Percentiles rank a stretch among this genome's conserved stretches.
Evolutionary conservation across 768 basidiomycete species (phyloP).

Genomic region (Porpolomopsis calyptriformis): DNA sequence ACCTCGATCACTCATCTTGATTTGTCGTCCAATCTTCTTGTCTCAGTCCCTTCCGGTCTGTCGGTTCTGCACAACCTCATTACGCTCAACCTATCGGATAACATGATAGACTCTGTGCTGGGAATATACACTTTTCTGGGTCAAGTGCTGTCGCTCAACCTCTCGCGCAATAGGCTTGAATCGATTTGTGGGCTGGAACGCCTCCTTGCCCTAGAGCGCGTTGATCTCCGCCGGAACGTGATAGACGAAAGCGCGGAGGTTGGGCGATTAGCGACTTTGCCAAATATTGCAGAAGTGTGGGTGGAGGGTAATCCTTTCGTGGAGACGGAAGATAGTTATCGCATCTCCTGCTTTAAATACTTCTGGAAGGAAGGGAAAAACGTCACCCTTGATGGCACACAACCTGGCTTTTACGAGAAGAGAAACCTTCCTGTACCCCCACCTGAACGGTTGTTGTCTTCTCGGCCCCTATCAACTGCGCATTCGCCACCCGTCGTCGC

Average conservation of each 20-base stretch:
- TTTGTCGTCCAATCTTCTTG: conserved; percentile 82
- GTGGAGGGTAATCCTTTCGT: conserved; percentile 76
- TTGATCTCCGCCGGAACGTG: conserved; percentile 74
- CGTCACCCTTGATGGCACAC: conserved; percentile 64
- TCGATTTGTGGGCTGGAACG: conserved; percentile 94
- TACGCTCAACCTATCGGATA: conserved; percentile 92
- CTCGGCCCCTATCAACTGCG: conserved; percentile 36
- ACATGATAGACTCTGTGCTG: conserved; percentile 94
- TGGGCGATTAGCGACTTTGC: conserved; percentile 68
- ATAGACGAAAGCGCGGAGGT: conserved; percentile 80
- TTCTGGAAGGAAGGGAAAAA: conserved; percentile 79
- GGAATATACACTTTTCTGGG: conserved; percentile 78
- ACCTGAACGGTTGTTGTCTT: conserved; percentile 42
- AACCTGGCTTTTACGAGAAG: conserved; percentile 63
- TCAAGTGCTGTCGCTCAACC: conserved; percentile 65
- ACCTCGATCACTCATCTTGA: conserved; percentile 74
- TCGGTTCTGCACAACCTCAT: conserved; percentile 65
- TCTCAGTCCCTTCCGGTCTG: conserved; percentile 75
- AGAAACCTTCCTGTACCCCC: conserved; percentile 40
- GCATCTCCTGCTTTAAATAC: conserved; percentile 69
- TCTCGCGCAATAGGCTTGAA: conserved; percentile 80
- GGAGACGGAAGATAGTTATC: conserved; percentile 62
- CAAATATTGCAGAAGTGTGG: conserved; percentile 73
- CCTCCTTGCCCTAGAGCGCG: conserved; percentile 69
- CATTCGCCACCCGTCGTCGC: conserved; percentile 53